Evolutionary conservation across 768 basidiomycete species (phyloP), one percentile per base, ranked within the genome.

Genomic region (Amanita subjunquillea): DNA sequence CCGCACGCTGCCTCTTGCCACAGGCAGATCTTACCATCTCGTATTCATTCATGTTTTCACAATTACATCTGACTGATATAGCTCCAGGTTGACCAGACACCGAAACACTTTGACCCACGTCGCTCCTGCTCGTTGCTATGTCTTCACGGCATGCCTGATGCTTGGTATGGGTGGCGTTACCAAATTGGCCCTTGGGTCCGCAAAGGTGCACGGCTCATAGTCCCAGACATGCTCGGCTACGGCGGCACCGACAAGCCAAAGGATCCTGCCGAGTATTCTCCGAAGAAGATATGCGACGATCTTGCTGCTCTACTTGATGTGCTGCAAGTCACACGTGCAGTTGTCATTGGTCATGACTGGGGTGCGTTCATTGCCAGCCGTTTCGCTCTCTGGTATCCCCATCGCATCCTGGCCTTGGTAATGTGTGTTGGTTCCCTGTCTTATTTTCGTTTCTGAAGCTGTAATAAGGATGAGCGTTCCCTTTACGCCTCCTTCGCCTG

Each of bases 321-420:
- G 17, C 62, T 87, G 23, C 73, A 61, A 10, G 64, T 85, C 4
- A 56, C 63, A 36, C 72, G 73, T 61, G 81, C 79, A 32, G 84
- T 87, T 9, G 66, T 89, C 52, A 72, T 89, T 53, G 89, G 86
- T 0, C 89, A 91, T 58, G 89, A 91, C 59, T 91, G 88, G 88
- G 89, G 89, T 4, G 69, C 84, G 2, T 77, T 70, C 55, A 77
- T 71, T 10, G 85, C 74, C 2, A 75, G 73, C 40, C 72, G 87
- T 20, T 83, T 91, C 58, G 81, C 84, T 9, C 69, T 87, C 22
- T 89, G 84, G 83, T 66, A 87, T 60, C 85, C 89, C 0, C 67
- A 79, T 12, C 73, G 85, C 32, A 56, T 86, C 34, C 58, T 72
- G 4, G 82, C 80, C 0, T 68, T 90, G 17, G 71, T 75, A 0